Conservation (phyloP, 2,329 filamentous ascomycete genomes). For the Arthrobotrys sinensis region DNA sequence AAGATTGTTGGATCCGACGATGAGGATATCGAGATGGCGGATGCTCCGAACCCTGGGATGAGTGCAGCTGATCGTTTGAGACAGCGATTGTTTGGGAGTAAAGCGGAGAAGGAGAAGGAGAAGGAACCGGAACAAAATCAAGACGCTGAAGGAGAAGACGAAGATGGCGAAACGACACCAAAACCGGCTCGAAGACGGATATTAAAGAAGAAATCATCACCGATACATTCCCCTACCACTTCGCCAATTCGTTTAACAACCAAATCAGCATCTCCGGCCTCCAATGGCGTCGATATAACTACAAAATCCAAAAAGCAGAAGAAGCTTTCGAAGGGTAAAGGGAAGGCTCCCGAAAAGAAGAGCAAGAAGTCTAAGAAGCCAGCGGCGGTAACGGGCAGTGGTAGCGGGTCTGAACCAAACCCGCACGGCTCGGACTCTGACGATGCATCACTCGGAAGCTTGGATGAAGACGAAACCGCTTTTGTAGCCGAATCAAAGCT, state of each 20-base stretch:
- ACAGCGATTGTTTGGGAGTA: conserved; percentile 20
- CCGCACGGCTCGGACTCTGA: conserved; percentile 35
- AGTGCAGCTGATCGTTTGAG: conserved; percentile 47
- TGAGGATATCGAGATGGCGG: conserved; percentile 29
- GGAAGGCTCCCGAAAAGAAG: conserved; percentile 64
- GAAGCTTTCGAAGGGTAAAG: conserved; percentile 65
- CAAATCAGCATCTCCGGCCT: conserved; percentile 66
- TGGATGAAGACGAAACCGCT: conserved; percentile 65
- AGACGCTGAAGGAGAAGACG: conserved; percentile 17
- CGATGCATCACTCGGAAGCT: conserved; percentile 32
- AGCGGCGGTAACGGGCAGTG: conserved; percentile 63
- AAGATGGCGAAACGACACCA: conserved; percentile 68
- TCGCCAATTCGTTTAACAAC: conserved; percentile 65
- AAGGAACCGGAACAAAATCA: conserved; percentile 21
- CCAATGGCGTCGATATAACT: conserved; percentile 35
- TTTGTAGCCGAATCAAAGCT: conserved; percentile 73
- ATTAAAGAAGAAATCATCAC: conserved; percentile 64
- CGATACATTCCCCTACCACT: conserved; percentile 38
- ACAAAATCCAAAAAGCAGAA: conserved; percentile 59
- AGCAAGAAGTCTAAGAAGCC: conserved; percentile 70
- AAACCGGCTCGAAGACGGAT: conserved; percentile 68
- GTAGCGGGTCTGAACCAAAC: conserved; percentile 42
- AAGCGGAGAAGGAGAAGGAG: neutral
- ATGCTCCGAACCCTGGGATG: conserved; percentile 24
- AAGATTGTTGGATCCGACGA: conserved; percentile 33